phyloP scores from a whole-genome alignment of 1,139 yeast species.

The Wickerhamiella pararugosa region DNA sequence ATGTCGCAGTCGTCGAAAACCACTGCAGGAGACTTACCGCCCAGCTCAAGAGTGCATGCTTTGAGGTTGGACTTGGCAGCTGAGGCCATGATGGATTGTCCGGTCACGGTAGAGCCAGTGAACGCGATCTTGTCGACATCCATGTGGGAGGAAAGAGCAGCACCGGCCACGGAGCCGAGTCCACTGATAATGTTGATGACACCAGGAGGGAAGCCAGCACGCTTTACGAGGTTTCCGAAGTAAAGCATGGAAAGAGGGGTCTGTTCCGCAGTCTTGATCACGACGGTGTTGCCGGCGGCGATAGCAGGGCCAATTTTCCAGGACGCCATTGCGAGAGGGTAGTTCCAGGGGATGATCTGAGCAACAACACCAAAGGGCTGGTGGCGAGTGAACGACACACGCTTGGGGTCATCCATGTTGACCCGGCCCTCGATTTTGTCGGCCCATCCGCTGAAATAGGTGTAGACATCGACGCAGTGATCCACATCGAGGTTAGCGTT shows the following conservation, averaged over 20 bases:
- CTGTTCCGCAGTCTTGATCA: slow-evolving; percentile 65
- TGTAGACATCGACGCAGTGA: slow-evolving; percentile 43
- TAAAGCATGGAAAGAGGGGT: slow-evolving; percentile 67
- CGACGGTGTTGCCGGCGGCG: slow-evolving; percentile 68
- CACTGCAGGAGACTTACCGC: slow-evolving; percentile 77
- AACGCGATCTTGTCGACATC: slow-evolving; percentile 63
- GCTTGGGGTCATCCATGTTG: slow-evolving; percentile 41
- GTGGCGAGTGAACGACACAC: slow-evolving; percentile 63
- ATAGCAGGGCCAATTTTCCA: slow-evolving; percentile 80
- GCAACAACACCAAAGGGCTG: slow-evolving; percentile 77
- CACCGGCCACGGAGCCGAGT: slow-evolving; percentile 59
- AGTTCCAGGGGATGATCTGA: slow-evolving; percentile 76
- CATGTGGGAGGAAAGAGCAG: slow-evolving; percentile 53
- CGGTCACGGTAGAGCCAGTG: slow-evolving; percentile 72
- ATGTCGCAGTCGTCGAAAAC: slow-evolving; percentile 62
- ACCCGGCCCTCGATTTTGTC: slow-evolving; percentile 66
- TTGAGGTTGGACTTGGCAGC: slow-evolving; percentile 35
- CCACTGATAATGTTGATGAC: slow-evolving; percentile 64
- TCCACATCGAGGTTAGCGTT: slow-evolving; percentile 48
- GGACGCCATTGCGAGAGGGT: slow-evolving; percentile 66
- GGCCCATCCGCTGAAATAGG: slow-evolving; percentile 77
- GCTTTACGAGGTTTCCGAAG: slow-evolving; percentile 42
- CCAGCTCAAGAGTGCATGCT: slow-evolving; percentile 68
- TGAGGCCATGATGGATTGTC: slow-evolving; percentile 56
- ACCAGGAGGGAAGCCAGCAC: slow-evolving; percentile 71